A percentile compares a stretch with the other conserved stretches of the same genome.
These are phyloP conservation scores for Pichia sp. DNA, from an alignment of 1,139 yeast genomes.

Conservation along the genomic window DNA sequence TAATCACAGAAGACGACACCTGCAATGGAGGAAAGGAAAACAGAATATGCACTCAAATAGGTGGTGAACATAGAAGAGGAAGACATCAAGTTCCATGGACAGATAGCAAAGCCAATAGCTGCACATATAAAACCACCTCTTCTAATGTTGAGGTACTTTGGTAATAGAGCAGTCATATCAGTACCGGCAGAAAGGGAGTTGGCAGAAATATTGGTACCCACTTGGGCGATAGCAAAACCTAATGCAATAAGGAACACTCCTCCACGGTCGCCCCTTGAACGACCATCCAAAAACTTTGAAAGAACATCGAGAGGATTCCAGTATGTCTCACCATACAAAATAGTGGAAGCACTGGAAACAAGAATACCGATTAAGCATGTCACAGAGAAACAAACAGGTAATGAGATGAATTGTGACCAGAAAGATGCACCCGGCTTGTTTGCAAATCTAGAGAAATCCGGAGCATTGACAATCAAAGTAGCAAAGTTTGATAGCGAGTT, in stretches of 20 bases:
- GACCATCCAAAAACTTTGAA: constrained; percentile 51
- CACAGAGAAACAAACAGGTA: constrained; percentile 71
- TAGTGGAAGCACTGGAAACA: constrained; percentile 74
- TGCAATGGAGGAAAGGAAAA: constrained; percentile 79
- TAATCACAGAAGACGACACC: constrained; percentile 80
- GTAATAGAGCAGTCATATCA: constrained; percentile 78
- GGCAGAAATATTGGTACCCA: constrained; percentile 90
- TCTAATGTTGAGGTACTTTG: constrained; percentile 72
- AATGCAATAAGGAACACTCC: constrained; percentile 78
- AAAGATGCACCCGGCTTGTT: constrained; percentile 41
- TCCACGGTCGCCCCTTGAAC: constrained; percentile 67
- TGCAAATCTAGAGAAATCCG: constrained; percentile 86
- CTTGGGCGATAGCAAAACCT: constrained; percentile 77
- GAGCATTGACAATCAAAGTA: constrained; percentile 78
- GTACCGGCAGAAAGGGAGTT: constrained; percentile 89
- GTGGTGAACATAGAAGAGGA: constrained; percentile 75
- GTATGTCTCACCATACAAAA: constrained; percentile 59
- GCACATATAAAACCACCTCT: constrained; percentile 84
- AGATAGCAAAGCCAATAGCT: constrained; percentile 62
- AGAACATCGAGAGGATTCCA: constrained; percentile 88
- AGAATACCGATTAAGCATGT: constrained; percentile 83
- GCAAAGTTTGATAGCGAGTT: constrained; percentile 81
- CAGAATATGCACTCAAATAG: constrained; percentile 78
- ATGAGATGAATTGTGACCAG: constrained; percentile 52
- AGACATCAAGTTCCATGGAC: constrained; percentile 83